Base-by-base conservation (phyloP, 352 stramenopile genomes). In the Pythium plurisporium region DNA sequence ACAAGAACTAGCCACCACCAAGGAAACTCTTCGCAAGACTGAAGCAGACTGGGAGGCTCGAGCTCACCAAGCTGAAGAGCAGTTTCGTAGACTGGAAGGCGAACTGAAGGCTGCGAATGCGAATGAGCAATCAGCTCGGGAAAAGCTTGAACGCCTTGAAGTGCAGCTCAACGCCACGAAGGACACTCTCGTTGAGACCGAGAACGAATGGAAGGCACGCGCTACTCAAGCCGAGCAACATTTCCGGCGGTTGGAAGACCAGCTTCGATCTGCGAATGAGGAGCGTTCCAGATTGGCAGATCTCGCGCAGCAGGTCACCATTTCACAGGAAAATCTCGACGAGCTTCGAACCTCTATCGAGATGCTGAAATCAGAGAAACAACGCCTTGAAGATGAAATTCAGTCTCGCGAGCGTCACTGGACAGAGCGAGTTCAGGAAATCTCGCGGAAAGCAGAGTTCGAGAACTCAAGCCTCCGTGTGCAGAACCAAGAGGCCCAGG, bases 381-480 rank as follows among this genome's bases (percentile, higher is more conserved):
- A 82, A 23, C 58, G 72, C 27, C 48, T 79, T 15, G 45, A 76
- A 34, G 36, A 64, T n/a, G 46, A 76, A 38, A 15, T 80, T 8
- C 59, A 49, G 9, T 50, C 62, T 17, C 61, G 10, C 15, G 74
- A 73, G 6, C 34, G 52, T 20, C 31, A 64, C 3, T 80, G 67
- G 78, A 34, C 64, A 33, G 50, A 72, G n/a, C 80, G 70, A 17
- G 60, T 79, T 12, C 60, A 73, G 27, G 67, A 80, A 10, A 53
- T 80, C 3, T 42, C 48, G 31, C 29, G 31, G n/a, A 69, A 76
- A 23, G 44, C 41, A 2, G 15, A 42, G 2, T 49, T 60, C 22
- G 72, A 87, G 50, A 53, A 82, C 48, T 54, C 77, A 14, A 74
- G 44, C 9, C 34, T 86, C 25, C 67, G 68, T 15, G 69, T 77